Conservation (phyloP, 345 rosid species). For the Brassica incana region DNA sequence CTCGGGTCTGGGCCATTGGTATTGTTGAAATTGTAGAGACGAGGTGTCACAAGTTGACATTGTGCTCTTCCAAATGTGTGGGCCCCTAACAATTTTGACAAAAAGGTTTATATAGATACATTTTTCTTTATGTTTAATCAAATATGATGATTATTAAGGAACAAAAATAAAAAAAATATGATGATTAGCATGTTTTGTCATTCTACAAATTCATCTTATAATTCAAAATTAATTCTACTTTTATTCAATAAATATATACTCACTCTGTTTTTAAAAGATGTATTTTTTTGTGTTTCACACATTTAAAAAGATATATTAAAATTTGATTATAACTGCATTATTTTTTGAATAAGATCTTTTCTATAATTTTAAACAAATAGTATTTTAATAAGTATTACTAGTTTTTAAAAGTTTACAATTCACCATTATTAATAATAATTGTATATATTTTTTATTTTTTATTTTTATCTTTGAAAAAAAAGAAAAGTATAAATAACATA, state of each 20-base stretch:
- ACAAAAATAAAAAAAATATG: neutral
- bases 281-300: neutral
- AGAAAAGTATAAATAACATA: neutral
- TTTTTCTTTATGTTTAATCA: neutral
- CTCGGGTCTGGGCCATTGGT: slow-evolving; percentile 52
- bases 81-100: slow-evolving; percentile 43
- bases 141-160: neutral
- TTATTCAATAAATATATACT: neutral
- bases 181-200: neutral
- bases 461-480: neutral
- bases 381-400: neutral
- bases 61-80: slow-evolving; percentile 70
- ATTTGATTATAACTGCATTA: neutral
- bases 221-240: neutral
- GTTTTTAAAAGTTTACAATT: neutral
- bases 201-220: neutral
- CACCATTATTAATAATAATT: neutral
- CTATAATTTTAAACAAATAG: neutral
- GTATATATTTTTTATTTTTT: neutral
- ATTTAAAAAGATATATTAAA: neutral
- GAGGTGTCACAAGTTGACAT: slow-evolving; percentile 39
- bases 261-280: neutral
- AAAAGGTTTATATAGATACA: neutral
- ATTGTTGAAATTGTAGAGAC: slow-evolving; percentile 52
- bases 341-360: neutral